These are phyloP conservation scores for Exserohilum rostratum DNA, from an alignment of 2,329 filamentous ascomycete species.

Conservation along the genomic window DNA sequence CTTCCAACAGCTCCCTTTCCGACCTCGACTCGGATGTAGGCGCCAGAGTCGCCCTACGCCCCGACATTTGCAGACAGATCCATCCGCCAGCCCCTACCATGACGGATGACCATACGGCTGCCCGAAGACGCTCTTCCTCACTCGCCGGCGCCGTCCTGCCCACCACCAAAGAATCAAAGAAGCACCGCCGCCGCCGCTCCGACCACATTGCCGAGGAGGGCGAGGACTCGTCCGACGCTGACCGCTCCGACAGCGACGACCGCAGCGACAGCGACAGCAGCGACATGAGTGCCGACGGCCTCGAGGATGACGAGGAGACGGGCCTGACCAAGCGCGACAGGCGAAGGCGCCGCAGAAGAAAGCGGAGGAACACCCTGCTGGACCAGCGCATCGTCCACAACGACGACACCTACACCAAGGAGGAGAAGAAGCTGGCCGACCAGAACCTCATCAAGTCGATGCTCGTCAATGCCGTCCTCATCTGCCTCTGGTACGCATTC, in stretches of 20 bases:
- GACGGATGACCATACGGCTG: constrained; percentile 37
- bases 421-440: constrained; percentile 78
- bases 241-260: constrained; percentile 40
- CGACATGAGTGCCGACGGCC: constrained; percentile 70
- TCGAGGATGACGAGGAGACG: constrained; percentile 84
- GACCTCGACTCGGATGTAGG: constrained; percentile 30
- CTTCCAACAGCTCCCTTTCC: constrained; percentile 36
- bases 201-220: constrained; percentile 46
- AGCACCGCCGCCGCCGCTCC: constrained; percentile 36
- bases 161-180: constrained; percentile 29
- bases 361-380: constrained; percentile 71
- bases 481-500: constrained; percentile 75
- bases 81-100: constrained; percentile 42
- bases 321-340: constrained; percentile 78
- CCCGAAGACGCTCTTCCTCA: constrained; percentile 45
- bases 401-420: constrained; percentile 64
- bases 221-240: constrained; percentile 36
- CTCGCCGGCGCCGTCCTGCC: constrained; percentile 37
- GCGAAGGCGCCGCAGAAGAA: constrained; percentile 69
- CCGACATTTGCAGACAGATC: constrained; percentile 35
- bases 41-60: constrained; percentile 15
- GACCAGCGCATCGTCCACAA: constrained; percentile 69
- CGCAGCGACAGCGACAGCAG: constrained; percentile 63
- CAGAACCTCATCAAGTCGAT: constrained; percentile 72
- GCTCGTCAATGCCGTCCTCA: constrained; percentile 78